Evolutionary conservation across 2,329 filamentous ascomycete genomes (phyloP).

Genomic region (Penicillium sumatraense): DNA sequence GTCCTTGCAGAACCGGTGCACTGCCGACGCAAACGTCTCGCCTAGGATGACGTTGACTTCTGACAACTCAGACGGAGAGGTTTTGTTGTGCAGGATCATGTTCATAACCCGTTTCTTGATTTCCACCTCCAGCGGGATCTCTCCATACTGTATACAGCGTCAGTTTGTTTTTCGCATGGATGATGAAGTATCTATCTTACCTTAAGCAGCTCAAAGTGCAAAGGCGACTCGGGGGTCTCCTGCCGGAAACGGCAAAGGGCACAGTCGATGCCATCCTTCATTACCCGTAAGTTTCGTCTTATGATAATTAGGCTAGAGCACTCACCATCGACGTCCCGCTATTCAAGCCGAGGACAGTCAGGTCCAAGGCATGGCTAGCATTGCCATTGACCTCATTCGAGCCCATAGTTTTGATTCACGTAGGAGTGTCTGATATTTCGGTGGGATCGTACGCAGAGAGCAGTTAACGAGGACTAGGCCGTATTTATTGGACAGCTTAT

Average conservation of each 20-base stretch:
- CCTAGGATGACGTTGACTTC: slow-evolving; percentile 63
- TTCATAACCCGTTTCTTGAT: slow-evolving; percentile 63
- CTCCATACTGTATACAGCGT: slow-evolving; percentile 51
- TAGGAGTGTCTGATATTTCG: not conserved
- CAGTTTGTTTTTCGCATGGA: not conserved
- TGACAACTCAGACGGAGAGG: slow-evolving; percentile 59
- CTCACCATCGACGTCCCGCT: slow-evolving; percentile 57
- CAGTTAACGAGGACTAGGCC: not conserved
- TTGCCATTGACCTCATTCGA: slow-evolving; percentile 16
- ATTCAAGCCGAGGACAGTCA: slow-evolving; percentile 61
- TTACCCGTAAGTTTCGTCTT: not conserved
- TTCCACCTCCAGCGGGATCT: slow-evolving; percentile 56
- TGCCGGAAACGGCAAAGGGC: slow-evolving; percentile 63
- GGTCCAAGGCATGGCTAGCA: slow-evolving; percentile 45
- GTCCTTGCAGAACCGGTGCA: slow-evolving; percentile 54
- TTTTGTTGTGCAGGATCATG: slow-evolving; percentile 60
- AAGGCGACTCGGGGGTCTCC: slow-evolving; percentile 54
- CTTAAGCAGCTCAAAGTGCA: slow-evolving; percentile 60
- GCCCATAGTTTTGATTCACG: slow-evolving; percentile 12
- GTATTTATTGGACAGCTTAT: not conserved
- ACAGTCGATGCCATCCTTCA: slow-evolving; percentile 60
- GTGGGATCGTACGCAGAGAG: not conserved
- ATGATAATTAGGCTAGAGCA: not conserved
- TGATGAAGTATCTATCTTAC: slow-evolving; percentile 12
- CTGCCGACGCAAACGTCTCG: slow-evolving; percentile 60